Evolutionary conservation across 805 yeast genomes (phyloP), one percentile per base, ranked within the genome.

Genomic region (Cyberlindnera mycetangii): DNA sequence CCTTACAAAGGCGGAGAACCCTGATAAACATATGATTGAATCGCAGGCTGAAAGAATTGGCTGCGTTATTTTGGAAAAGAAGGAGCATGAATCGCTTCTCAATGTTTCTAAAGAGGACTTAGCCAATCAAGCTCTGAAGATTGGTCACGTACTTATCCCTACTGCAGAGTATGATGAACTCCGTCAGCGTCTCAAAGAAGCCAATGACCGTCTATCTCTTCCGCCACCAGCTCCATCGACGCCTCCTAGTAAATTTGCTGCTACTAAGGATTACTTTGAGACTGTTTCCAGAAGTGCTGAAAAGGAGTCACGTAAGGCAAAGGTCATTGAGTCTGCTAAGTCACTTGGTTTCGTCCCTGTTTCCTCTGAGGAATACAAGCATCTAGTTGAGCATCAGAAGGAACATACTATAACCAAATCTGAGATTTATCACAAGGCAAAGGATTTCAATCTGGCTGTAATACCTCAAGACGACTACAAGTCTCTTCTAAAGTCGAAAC

Each of bases 401-500:
- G 58, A 58, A 18, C 58, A 56, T 25, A 45, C 54, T 14, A 44
- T 63, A n/a, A 65, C 67, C 3, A 65, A 61, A 38, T 50, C 65
- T 2, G 66, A 64, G 36, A 50, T 67, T 6, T 62, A 62, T 42
- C 54, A 60, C 30, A 61, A 58, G 16, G 65, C 81, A 4, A 69
- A 66, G 54, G 59, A 59, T 14, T 70, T 71, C 51, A 70, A 71
- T 8, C 55, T 76, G 39, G 64, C 71, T 2, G 71, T 76, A 1
- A 49, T 76, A 34, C 69, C 79, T 2, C 50, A 60, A 6, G 76
- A 71, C 0, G 79, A 75, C 44, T 75, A 71, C 50, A 62, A 59
- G 37, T 42, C 55, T 1, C 52, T 74, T 18, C 47, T 71, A 39
- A 62, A 59, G 33, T 61, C 54, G 15, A 60, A 56, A 37, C 50